Conservation (phyloP, 2,329 filamentous ascomycete species). For the Arthrobotrys sinensis region DNA sequence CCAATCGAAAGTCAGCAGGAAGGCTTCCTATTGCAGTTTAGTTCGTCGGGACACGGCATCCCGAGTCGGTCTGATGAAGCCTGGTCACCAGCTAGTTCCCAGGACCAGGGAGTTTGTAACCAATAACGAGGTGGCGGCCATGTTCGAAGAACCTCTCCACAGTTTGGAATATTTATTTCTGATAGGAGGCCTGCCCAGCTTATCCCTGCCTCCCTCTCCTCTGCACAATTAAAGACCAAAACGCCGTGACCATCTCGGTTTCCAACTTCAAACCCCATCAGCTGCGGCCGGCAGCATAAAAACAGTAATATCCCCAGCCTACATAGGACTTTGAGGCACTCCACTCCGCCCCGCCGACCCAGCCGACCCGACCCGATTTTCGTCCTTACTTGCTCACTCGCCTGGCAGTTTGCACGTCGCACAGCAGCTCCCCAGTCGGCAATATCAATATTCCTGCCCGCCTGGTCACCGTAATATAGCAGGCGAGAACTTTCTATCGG, state of each 20-base stretch:
- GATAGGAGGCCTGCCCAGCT: conserved; percentile 16
- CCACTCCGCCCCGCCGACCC: conserved; percentile 2
- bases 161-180: conserved; percentile 2
- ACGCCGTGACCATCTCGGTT: conserved; percentile 3
- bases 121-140: conserved; percentile 24
- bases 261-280: conserved; percentile 7
- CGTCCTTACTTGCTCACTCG: not conserved
- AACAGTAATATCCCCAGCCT: conserved; percentile 1
- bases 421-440: conserved; percentile 13
- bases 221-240: not conserved
- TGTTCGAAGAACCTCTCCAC: conserved; percentile 17
- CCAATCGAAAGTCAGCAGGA: conserved; percentile 15
- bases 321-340: too few relatives aligned
- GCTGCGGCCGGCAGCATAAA: conserved; percentile 14
- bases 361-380: conserved; percentile 18
- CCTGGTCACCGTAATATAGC: conserved; percentile 1
- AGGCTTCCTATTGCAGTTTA: conserved; percentile 15
- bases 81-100: conserved; percentile 12
- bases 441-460: conserved; percentile 19
- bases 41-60: conserved; percentile 23
- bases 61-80: conserved; percentile 29
- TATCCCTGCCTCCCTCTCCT: conserved; percentile 18
- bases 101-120: conserved; percentile 11
- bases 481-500: conserved; percentile 8
- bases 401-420: conserved; percentile 19